Base-by-base conservation (phyloP, 108 stramenopile species). In the Licmophora abbreviata region DNA sequence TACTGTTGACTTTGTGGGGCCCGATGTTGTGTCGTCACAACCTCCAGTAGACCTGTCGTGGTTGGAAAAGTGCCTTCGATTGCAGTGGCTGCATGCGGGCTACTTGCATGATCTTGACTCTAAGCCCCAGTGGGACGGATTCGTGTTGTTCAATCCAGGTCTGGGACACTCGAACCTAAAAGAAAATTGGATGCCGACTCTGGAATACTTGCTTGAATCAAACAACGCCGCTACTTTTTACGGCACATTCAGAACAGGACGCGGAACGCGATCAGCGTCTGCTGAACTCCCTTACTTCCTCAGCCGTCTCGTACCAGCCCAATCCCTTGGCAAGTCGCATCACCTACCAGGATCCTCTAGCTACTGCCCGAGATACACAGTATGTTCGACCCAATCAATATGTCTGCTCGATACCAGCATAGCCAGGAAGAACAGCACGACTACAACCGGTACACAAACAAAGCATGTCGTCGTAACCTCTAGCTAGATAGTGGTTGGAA, bases 61-160 rank as follows among this genome's bases (percentile, higher is more conserved):
- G 14, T 17, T 23, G 2, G 12, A 44, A 10, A 15, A 22, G 15
- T 23, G 31, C 22, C 20, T 61, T n/a, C 15, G 17, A 1, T 36
- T 67, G 23, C 29, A 56, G 30, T 60, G 62, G 66, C 21, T 27
- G 28, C 54, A 46, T 24, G 45, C 44, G 17, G 73, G 71, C 12
- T 58, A 57, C 10, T 70, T 57, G 24, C 75, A 67, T 40, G 62
- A 71, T 12, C 41, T 56, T 7, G 25, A 26, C 5, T 10, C 10
- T n/a, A 23, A 11, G 12, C n/a, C 17, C 15, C 18, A 9, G 14
- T 84, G 80, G 71, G 65, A 88, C 41, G 68, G 59, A 3, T 87
- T 68, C 35, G 54, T 83, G 15, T 69, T 91, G 7, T 82, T 91
- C 65, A 94, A 94, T 68, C 92, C 92, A 15, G 88, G 92, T 12